Evolutionary conservation across 116 monocot genomes (phyloP).

Genomic region (Dioscorea cayenensis): DNA sequence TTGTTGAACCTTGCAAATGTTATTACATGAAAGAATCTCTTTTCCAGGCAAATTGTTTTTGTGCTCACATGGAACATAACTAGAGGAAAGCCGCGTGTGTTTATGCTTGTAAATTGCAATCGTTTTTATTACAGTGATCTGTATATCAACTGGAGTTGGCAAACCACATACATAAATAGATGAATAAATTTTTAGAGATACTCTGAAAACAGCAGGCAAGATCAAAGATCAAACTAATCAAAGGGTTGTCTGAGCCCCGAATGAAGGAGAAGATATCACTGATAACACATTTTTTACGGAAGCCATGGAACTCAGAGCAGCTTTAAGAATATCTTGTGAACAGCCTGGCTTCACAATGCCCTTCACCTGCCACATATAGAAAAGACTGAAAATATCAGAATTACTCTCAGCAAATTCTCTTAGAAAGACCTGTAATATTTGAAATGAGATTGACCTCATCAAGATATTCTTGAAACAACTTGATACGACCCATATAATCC

Average conservation of each 20-base stretch:
- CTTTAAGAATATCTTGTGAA: conserved; percentile 36
- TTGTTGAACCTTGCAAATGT: too few relatives aligned
- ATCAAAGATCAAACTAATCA: conserved; percentile 3
- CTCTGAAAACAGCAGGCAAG: not conserved
- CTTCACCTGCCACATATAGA: conserved; percentile 19
- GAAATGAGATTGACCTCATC: conserved; percentile 23
- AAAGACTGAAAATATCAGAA: too few relatives aligned
- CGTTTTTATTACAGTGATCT: too few relatives aligned
- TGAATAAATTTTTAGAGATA: not conserved
- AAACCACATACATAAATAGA: too few relatives aligned
- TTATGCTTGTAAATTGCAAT: too few relatives aligned
- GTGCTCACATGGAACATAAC: too few relatives aligned
- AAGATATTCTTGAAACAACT: conserved; percentile 37
- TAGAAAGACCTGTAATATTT: too few relatives aligned
- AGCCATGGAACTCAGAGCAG: conserved; percentile 42
- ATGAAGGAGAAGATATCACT: conserved; percentile 20
- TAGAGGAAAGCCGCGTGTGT: too few relatives aligned
- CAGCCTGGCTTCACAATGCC: conserved; percentile 42
- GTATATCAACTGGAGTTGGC: too few relatives aligned
- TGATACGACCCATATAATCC: conserved; percentile 53
- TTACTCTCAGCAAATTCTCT: too few relatives aligned
- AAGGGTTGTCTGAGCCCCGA: conserved; percentile 17
- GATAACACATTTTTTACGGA: conserved; percentile 35
- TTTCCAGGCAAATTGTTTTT: too few relatives aligned
- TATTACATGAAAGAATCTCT: too few relatives aligned